These are phyloP conservation scores for Rhynchospora breviuscula DNA, from an alignment of 176 grass and related monocot species.

Conservation along the genomic window DNA sequence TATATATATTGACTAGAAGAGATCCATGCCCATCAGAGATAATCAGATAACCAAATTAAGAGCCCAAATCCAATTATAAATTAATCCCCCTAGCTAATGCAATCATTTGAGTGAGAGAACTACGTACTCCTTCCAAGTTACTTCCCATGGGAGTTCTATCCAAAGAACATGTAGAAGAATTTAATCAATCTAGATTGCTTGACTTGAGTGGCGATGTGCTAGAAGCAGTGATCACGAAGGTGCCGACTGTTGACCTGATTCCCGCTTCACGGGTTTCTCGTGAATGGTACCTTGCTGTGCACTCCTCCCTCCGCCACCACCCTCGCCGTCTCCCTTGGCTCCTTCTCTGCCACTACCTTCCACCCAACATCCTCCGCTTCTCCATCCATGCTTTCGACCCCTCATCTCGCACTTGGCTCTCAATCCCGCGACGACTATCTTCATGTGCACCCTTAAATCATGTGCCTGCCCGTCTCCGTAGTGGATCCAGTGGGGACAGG, in stretches of 20 bases:
- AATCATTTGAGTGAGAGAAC: background rate
- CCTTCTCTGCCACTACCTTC: constrained; percentile 36
- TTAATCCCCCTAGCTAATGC: background rate
- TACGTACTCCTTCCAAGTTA: background rate
- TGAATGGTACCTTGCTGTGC: constrained; percentile 65
- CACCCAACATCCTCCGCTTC: background rate
- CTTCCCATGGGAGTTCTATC: background rate
- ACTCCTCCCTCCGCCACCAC: constrained; percentile 38
- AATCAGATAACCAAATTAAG: background rate
- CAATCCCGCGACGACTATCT: constrained; percentile 5
- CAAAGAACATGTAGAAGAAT: background rate
- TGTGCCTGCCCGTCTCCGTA: background rate
- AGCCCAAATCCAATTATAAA: background rate
- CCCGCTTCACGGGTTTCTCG: constrained; percentile 48
- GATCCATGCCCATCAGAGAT: background rate
- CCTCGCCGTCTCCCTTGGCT: constrained; percentile 58
- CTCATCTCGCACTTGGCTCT: constrained; percentile 43
- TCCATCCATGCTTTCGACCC: constrained; percentile 35
- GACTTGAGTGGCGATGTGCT: constrained; percentile 64
- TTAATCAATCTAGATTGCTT: background rate
- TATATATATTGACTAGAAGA: background rate
- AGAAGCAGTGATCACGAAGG: constrained; percentile 46
- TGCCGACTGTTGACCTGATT: constrained; percentile 54
- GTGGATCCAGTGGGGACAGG: constrained; percentile 29
- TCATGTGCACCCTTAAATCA: constrained; percentile 13